Evolutionary conservation across 768 basidiomycete genomes (phyloP), one percentile per base, ranked within the genome.

Genomic region (Lanmaoa pseudosensibilis): DNA sequence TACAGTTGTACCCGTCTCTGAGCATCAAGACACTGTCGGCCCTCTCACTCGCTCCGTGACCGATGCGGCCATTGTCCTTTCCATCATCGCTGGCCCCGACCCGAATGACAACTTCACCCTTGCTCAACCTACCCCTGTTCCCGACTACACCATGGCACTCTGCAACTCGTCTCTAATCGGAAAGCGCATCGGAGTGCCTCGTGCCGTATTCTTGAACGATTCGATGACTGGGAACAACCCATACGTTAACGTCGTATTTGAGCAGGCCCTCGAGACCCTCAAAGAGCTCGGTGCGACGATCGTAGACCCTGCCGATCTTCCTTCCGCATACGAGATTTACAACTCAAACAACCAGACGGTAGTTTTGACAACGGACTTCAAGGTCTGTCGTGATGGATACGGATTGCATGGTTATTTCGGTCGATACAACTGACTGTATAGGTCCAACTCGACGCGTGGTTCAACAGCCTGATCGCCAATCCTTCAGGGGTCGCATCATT

Each of bases 291-390:
- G 79, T 12, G 79, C 79, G 19, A 75, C 78, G 1, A 72, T 88
- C 15, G 75, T 87, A 4, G 86, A 88, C 63, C 84, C 85, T 1
- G 83, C 85, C 3, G 82, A 86, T 63, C 66, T 87, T 25, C 83
- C 85, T 0, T 80, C 80, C 27, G 81, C 80, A 3, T 74, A 78
- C 1, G 83, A 83, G 51, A 76, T 83, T 12, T 61, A 75, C 19
- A 56, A 61, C 3, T 80, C 80, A 0, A 77, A 77, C 15, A 83
- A 84, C 53, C 84, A 87, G 65, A 80, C 74, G 0, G 67, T 82
- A 16, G 85, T 86, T 4, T 58, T 83, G n/a, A 61, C 74, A 13
- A 71, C 75, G 0, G 85, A 87, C 58, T 83, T 87, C 71, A 87
- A 85, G 77, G 86, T 80, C 46, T 40, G 65, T 50, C 13, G n/a